Evolutionary conservation across 441 rosid species (phyloP), one percentile per base, ranked within the genome.

Genomic region (Gossypium schwendimanii): DNA sequence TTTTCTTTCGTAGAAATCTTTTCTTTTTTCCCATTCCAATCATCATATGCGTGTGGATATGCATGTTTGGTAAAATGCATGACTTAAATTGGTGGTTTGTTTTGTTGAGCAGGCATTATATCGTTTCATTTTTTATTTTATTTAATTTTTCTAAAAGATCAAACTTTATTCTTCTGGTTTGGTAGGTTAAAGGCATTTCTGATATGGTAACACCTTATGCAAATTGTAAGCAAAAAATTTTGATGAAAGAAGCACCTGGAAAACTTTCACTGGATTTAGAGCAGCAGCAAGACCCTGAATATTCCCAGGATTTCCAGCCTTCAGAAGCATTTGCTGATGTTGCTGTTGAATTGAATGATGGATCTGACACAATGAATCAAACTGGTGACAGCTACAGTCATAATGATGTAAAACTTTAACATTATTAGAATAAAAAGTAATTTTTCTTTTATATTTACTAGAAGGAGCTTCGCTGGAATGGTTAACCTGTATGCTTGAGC

Each of bases 181-280:
- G 80, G 66, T 88, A 94, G 98, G 87, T 94, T 77, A 95, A 90
- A 79, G 80, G 77, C 73, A 75, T 86, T 85, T 87, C 87, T 74
- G 74, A 69, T 82, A 80, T 92, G 69, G 84, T 81, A 76, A 79
- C 78, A 78, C 72, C 62, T 73, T 79, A 80, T 71, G 75, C 76
- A 81, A 81, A 65, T 66, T 78, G 75, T 70, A 68, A 71, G 49
- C 76, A 66, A 49, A 83, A 73, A 59, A 73, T 26, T 76, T 77
- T 75, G 50, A 80, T 67, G 68, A 69, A 54, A 52, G 73, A 44
- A 39, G 70, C 78, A n/a, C 68, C 21, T 45, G 53, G 75, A 55
- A 75, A 80, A 57, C 77, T 50, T 26, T 71, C 79, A 57, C 68
- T 71, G 21, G 80, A 60, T 70, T 52, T 73, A 33, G 65, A 17